Evolutionary conservation across 1,284 basidiomycete genomes (phyloP).

Genomic region (Microbotryomycetes sp.): DNA sequence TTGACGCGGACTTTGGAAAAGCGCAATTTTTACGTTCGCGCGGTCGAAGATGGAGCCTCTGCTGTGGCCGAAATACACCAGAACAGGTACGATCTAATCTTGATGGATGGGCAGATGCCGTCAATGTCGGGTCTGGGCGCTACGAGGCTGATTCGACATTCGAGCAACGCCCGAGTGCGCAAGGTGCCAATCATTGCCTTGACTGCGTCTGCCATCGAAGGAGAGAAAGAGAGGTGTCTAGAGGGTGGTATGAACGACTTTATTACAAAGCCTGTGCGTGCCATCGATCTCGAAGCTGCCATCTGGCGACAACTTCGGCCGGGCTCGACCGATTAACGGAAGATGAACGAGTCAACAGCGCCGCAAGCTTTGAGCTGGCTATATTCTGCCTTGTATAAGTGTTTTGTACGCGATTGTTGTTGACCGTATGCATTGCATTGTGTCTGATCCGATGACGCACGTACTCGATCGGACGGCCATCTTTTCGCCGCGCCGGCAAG

Average conservation of each 20-base stretch:
- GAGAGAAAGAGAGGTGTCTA: slow-evolving; percentile 30
- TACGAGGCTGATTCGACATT: slow-evolving; percentile 29
- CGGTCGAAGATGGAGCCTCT: not conserved
- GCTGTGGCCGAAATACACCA: not conserved
- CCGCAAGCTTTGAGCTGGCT: too few relatives aligned
- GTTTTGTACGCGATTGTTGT: too few relatives aligned
- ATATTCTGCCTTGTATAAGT: too few relatives aligned
- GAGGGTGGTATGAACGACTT: slow-evolving; percentile 30
- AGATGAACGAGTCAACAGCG: too few relatives aligned
- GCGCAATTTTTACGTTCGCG: not conserved
- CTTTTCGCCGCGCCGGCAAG: too few relatives aligned
- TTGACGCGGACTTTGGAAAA: not conserved
- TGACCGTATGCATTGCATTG: too few relatives aligned
- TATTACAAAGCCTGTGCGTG: slow-evolving; percentile 13
- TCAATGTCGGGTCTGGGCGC: slow-evolving; percentile 29
- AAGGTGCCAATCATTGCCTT: slow-evolving; percentile 29
- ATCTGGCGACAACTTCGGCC: too few relatives aligned
- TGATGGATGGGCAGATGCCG: slow-evolving; percentile 11
- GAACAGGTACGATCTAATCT: not conserved
- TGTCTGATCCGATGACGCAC: too few relatives aligned
- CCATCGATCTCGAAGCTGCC: not conserved
- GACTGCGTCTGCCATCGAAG: slow-evolving; percentile 31
- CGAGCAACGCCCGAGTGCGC: not conserved
- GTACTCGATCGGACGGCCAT: too few relatives aligned
- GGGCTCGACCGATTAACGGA: too few relatives aligned